Base-by-base conservation (phyloP, 2,329 filamentous ascomycete genomes). In the Diplocarpon mali region DNA sequence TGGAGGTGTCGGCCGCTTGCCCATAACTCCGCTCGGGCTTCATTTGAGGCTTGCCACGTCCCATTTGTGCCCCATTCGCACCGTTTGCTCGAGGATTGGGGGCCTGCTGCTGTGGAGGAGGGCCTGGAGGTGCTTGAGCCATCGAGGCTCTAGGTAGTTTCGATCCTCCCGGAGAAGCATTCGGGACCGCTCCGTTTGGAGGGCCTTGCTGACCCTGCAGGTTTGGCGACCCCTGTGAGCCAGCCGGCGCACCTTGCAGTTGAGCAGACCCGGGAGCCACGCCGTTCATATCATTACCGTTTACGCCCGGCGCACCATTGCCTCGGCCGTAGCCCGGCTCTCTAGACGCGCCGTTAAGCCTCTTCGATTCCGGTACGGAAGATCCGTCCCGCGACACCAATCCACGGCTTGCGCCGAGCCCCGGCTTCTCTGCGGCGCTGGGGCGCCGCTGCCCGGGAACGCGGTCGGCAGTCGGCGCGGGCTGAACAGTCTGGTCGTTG, bases 71-170 rank as follows among this genome's bases (percentile, higher is more conserved):
- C 13, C 38, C 41, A 24, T 38, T 48, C 6, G 48, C 38, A 17
- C 51, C 53, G 45, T 57, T 58, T 2, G 45, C 37, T 41, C 58
- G 50, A 35, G 76, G 71, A 40, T 72, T 71, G 31, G 78, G 78
- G 39, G 75, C 71, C 62, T 81, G 78, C 36, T 78, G 75, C 42
- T 76, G 72, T 17, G 78, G 78, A 40, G 80, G 79, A 32, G 79
- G 79, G 11, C 80, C 79, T 3, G 78, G 68, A 4, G 78, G 73
- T 36, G 72, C 70, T 59, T 78, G 76, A 42, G 73, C 69, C 57
- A 72, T 67, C 36, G 76, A 76, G 31, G 73, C 74, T 47, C 74
- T 69, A 32, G 78, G 79, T 48, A 80, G 64, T 48, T 78, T 69
- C 36, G 78, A 81, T 28, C 69, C 69, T 45, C 43, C 45, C 34